These are phyloP conservation scores for Sporothrix variecibatus DNA, from an alignment of 2,329 filamentous ascomycete genomes.

Conservation along the genomic window DNA sequence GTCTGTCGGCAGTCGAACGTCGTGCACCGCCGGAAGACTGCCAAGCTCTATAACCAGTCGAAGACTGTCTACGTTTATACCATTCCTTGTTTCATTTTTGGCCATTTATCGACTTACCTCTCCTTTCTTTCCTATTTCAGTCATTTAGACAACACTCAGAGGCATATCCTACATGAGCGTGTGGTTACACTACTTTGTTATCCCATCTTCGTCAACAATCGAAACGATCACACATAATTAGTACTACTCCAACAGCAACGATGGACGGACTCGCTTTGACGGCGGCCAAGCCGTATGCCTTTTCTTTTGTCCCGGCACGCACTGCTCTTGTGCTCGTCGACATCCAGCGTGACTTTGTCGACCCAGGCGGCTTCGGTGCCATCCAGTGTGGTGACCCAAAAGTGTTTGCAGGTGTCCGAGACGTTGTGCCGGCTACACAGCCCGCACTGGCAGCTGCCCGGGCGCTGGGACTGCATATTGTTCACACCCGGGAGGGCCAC, in stretches of 20 bases:
- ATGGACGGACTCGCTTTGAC: constrained; percentile 17
- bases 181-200: not conserved
- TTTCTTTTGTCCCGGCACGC: constrained; percentile 41
- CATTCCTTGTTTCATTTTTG: too few relatives aligned
- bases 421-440: constrained; percentile 46
- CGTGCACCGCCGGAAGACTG: not conserved
- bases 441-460: constrained; percentile 47
- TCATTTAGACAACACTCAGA: not conserved
- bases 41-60: too few relatives aligned
- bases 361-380: constrained; percentile 51
- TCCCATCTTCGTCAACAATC: not conserved
- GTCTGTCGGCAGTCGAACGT: not conserved
- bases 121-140: not conserved
- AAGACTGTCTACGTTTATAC: too few relatives aligned
- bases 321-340: constrained; percentile 58
- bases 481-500: constrained; percentile 56
- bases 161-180: not conserved
- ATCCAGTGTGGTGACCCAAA: constrained; percentile 47
- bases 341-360: constrained; percentile 56
- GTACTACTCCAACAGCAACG: not conserved
- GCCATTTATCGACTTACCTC: not conserved
- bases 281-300: constrained; percentile 35
- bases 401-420: constrained; percentile 40
- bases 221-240: not conserved
- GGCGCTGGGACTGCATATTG: constrained; percentile 43